Percentiles rank a stretch among this genome's conserved stretches.
Conservation (phyloP, 306 rosid species). For the Acmispon strigosus region DNA sequence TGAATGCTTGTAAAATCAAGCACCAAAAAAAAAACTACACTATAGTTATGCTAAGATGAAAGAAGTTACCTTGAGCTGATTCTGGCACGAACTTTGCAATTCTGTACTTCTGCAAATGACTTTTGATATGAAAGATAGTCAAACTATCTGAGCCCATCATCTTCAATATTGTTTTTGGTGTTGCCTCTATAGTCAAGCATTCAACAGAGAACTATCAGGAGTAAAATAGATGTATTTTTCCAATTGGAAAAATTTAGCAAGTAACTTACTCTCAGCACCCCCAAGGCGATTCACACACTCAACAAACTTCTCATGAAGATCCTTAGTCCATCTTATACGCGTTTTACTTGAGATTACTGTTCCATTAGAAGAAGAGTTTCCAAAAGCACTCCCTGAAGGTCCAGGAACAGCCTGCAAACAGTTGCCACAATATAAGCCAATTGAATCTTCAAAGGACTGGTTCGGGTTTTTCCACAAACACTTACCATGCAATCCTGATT, state of each 20-base stretch:
- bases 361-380: slow-evolving; percentile 38
- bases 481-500: slow-evolving; percentile 50
- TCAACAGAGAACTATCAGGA: slow-evolving; percentile 6
- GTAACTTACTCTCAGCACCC: slow-evolving; percentile 74
- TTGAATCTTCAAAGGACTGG: neutral
- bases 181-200: slow-evolving; percentile 54
- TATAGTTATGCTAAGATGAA: neutral
- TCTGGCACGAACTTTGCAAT: slow-evolving; percentile 78
- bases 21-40: slow-evolving; percentile 3
- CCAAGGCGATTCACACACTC: slow-evolving; percentile 83
- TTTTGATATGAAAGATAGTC: slow-evolving; percentile 90
- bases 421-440: neutral
- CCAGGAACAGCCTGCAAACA: slow-evolving; percentile 25
- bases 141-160: slow-evolving; percentile 76
- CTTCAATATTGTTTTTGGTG: slow-evolving; percentile 76
- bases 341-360: slow-evolving; percentile 46
- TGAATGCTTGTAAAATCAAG: neutral
- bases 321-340: slow-evolving; percentile 86
- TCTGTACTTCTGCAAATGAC: slow-evolving; percentile 95
- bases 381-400: slow-evolving; percentile 29
- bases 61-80: slow-evolving; percentile 46
- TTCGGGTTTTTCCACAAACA: neutral
- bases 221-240: neutral
- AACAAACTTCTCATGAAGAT: slow-evolving; percentile 89
- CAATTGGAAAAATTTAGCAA: neutral